A percentile compares a stretch with the other conserved stretches of the same genome.
Evolutionary conservation across 352 stramenopile genomes (phyloP).

Genomic region (Globisporangium polare): DNA sequence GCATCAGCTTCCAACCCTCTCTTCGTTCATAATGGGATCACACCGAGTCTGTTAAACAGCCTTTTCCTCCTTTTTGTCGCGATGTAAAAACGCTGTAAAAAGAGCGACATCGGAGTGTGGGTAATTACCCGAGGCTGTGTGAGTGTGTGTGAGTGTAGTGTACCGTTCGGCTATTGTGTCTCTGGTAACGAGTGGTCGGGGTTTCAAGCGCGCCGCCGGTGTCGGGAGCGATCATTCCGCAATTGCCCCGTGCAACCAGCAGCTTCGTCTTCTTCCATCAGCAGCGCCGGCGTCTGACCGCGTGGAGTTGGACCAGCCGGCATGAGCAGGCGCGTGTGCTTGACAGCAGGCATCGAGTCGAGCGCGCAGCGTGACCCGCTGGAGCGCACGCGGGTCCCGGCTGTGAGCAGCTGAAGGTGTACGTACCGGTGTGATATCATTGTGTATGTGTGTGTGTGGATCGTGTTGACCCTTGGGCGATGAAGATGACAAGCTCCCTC

Average conservation of each 20-base stretch:
- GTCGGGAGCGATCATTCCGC: constrained; percentile 1
- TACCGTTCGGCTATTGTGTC: not conserved
- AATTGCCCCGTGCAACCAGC: constrained; percentile 9
- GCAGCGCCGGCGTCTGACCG: too few species aligned
- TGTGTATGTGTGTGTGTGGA: constrained; percentile 9
- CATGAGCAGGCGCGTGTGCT: too few species aligned
- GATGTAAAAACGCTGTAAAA: not conserved
- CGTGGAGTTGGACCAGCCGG: too few species aligned
- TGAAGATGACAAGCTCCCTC: constrained; percentile 88
- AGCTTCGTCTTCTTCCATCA: constrained; percentile 2
- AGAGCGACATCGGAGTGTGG: not conserved
- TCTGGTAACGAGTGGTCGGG: not conserved
- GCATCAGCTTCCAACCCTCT: not conserved
- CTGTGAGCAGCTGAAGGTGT: not conserved
- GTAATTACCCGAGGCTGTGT: not conserved
- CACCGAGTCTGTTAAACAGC: not conserved
- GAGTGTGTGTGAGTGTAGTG: not conserved
- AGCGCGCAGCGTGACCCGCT: too few species aligned
- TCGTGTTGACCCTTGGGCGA: constrained; percentile 30
- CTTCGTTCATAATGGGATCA: not conserved
- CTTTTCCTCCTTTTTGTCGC: not conserved
- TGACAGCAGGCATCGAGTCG: too few species aligned
- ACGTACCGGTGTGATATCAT: not conserved
- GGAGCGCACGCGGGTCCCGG: too few species aligned
- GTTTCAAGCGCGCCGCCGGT: too few species aligned